A percentile compares a stretch with the other conserved stretches of the same genome.
Conservation (phyloP, 495 filamentous ascomycete genomes). For the Penicillium paradoxum region DNA sequence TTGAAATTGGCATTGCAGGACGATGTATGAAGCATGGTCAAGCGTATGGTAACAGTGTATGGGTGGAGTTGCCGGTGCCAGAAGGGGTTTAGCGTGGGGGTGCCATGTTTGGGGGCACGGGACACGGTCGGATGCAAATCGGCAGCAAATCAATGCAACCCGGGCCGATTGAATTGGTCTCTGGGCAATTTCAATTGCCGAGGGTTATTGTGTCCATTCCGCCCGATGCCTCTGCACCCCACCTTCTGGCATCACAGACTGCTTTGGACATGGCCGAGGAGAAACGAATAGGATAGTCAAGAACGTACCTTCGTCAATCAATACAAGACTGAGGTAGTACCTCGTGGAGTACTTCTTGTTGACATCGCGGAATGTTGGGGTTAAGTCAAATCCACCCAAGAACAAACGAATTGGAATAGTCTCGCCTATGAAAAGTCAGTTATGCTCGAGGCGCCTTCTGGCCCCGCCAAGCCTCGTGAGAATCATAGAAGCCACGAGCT, state of each 20-base stretch:
- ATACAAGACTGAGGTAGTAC: conserved; percentile 93
- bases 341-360: conserved; percentile 99
- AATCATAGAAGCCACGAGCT: background rate
- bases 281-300: background rate
- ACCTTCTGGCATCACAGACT: background rate
- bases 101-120: conserved; percentile 6
- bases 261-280: background rate
- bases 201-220: conserved; percentile 27
- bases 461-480: background rate
- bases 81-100: conserved; percentile 39
- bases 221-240: background rate
- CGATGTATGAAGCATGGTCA: conserved; percentile 1
- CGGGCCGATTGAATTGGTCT: conserved; percentile 10
- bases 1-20: background rate
- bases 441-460: background rate
- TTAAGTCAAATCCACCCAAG: conserved; percentile 95
- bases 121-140: background rate
- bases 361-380: conserved; percentile 97
- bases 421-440: conserved; percentile 58
- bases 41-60: conserved; percentile 1
- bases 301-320: conserved; percentile 86
- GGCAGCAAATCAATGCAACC: conserved; percentile 5
- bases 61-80: conserved; percentile 25
- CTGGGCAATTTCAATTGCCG: conserved; percentile 32
- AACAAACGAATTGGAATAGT: conserved; percentile 98